These are phyloP conservation scores for Thymus quinquecostatus DNA, from an alignment of 257 asterid genomes.

Conservation along the genomic window DNA sequence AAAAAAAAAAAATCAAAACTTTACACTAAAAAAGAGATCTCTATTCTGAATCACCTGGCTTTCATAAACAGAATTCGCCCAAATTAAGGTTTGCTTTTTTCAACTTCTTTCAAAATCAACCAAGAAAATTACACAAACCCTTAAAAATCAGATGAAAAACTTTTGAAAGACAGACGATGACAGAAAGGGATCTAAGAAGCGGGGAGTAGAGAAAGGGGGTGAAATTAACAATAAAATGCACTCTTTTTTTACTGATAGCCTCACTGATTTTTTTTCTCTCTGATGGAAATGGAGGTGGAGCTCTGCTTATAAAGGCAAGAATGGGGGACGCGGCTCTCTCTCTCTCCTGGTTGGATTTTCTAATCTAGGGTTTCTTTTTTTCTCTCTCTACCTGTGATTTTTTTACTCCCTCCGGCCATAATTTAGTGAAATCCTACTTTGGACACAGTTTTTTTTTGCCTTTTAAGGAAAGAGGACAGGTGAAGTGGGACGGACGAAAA, in stretches of 20 bases:
- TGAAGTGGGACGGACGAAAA: too few species aligned
- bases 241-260: constrained; percentile 39
- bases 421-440: too few species aligned
- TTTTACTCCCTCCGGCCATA: too few species aligned
- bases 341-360: constrained; percentile 32
- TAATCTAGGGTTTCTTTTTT: constrained; percentile 1
- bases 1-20: neutral
- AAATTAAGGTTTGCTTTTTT: constrained; percentile 38
- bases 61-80: constrained; percentile 53
- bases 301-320: constrained; percentile 52
- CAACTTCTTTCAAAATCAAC: constrained; percentile 30
- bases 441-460: neutral
- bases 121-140: constrained; percentile 47
- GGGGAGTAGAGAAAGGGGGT: constrained; percentile 62
- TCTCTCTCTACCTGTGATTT: neutral
- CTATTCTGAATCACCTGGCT: constrained; percentile 96
- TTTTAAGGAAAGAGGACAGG: too few species aligned
- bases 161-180: constrained; percentile 81
- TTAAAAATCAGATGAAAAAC: constrained; percentile 32
- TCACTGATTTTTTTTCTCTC: constrained; percentile 66
- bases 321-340: neutral
- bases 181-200: constrained; percentile 94
- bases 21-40: constrained; percentile 42
- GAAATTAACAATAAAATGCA: constrained; percentile 29
- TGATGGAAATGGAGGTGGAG: constrained; percentile 22